phyloP scores from a whole-genome alignment of 228 moss, liverwort and hornwort species.

The Sphagnum fallax region DNA sequence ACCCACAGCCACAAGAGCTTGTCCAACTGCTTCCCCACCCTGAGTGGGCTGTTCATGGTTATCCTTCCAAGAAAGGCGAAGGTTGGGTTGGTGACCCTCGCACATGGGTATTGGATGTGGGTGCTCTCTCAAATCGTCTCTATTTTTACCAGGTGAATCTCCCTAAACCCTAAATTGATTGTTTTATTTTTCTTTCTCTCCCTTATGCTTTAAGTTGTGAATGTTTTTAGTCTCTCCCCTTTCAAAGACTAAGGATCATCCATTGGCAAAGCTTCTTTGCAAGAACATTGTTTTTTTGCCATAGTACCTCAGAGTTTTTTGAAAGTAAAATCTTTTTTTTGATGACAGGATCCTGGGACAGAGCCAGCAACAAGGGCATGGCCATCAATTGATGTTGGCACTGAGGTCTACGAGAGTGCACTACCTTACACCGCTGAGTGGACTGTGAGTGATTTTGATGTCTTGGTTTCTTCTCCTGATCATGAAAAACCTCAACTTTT shows the following conservation, averaged over 20 bases:
- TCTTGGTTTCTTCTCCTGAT: constrained; percentile 24
- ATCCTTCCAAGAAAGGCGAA: constrained; percentile 71
- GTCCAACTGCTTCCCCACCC: constrained; percentile 79
- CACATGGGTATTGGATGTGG: constrained; percentile 76
- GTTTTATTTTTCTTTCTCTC: neutral
- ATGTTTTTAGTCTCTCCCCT: neutral
- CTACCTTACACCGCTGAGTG: constrained; percentile 55
- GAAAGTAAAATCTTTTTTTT: neutral
- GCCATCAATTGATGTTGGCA: constrained; percentile 79
- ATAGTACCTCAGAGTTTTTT: neutral
- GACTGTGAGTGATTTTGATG: constrained; percentile 78
- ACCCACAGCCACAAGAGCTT: constrained; percentile 78
- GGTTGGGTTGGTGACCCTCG: constrained; percentile 82
- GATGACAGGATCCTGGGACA: constrained; percentile 66
- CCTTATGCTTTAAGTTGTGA: neutral
- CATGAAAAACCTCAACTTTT: no score
- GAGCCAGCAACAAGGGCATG: constrained; percentile 62
- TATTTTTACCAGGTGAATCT: constrained; percentile 77
- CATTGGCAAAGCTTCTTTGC: neutral
- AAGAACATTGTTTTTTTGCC: neutral
- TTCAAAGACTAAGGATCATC: neutral
- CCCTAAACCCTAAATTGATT: neutral
- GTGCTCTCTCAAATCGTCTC: constrained; percentile 64
- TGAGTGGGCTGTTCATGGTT: constrained; percentile 85
- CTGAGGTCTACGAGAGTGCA: constrained; percentile 63